Conservation (phyloP, 345 rosid species). For the Lumnitzera littorea region DNA sequence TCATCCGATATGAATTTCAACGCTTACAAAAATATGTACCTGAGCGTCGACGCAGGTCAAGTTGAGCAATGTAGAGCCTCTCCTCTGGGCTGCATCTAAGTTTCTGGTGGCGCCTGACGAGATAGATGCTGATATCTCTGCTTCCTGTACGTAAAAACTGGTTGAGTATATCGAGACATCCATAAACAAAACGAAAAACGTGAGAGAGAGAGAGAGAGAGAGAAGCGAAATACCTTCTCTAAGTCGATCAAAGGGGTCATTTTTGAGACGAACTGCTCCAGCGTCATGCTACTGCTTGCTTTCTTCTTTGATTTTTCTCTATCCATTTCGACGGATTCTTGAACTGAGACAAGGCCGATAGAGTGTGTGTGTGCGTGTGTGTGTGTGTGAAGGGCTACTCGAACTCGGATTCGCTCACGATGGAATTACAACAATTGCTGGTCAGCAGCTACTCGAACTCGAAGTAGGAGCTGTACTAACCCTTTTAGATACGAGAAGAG, state of each 20-base stretch:
- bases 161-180: not conserved
- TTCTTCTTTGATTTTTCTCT: conserved; percentile 37
- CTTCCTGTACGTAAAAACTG: conserved; percentile 36
- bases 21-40: conserved; percentile 17
- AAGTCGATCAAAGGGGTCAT: conserved; percentile 66
- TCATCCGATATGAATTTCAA: not conserved
- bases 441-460: too few relatives aligned
- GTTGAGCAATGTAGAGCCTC: conserved; percentile 68
- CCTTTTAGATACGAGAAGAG: too few relatives aligned
- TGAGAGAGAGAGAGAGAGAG: not conserved
- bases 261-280: conserved; percentile 56
- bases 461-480: too few relatives aligned
- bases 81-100: conserved; percentile 59
- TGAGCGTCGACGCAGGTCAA: conserved; percentile 77
- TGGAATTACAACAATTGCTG: too few relatives aligned
- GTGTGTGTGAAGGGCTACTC: too few relatives aligned
- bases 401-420: too few relatives aligned
- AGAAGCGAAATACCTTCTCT: conserved; percentile 44
- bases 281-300: conserved; percentile 33
- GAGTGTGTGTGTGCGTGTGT: too few relatives aligned
- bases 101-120: conserved; percentile 56
- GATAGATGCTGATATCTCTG: conserved; percentile 77
- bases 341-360: too few relatives aligned
- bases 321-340: conserved; percentile 8
- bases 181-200: not conserved